phyloP scores from a whole-genome alignment of 73 alveolate species.

The Stentor roeselii region DNA sequence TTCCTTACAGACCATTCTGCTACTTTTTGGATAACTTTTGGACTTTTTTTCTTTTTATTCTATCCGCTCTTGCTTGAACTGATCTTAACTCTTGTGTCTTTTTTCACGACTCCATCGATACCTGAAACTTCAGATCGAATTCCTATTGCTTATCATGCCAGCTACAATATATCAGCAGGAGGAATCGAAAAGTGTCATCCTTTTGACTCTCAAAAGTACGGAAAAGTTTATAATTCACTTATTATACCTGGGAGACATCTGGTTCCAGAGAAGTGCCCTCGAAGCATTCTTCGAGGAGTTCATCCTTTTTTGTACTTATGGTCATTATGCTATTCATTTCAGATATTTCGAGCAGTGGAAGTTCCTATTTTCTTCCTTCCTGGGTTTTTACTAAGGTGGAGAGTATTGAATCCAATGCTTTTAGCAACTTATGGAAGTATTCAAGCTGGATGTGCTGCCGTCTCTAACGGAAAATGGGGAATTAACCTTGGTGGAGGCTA shows the following conservation, averaged over 20 bases:
- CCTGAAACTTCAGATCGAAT: neutral
- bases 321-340: slow-evolving; percentile 47
- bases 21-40: slow-evolving; percentile 12
- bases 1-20: neutral
- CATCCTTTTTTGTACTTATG: slow-evolving; percentile 49
- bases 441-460: slow-evolving; percentile 59
- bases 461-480: slow-evolving; percentile 62
- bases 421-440: slow-evolving; percentile 77
- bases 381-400: slow-evolving; percentile 59
- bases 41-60: slow-evolving; percentile 21
- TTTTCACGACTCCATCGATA: neutral
- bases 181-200: slow-evolving; percentile 87
- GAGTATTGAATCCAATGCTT: slow-evolving; percentile 77
- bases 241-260: slow-evolving; percentile 28
- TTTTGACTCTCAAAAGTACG: slow-evolving; percentile 78
- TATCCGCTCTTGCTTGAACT: slow-evolving; percentile 41
- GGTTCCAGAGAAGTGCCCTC: slow-evolving; percentile 44
- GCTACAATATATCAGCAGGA: slow-evolving; percentile 70
- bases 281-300: slow-evolving; percentile 53
- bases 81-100: neutral
- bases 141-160: slow-evolving; percentile 64
- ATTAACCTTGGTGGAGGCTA: slow-evolving; percentile 86
- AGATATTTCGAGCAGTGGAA: slow-evolving; percentile 59
- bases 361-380: slow-evolving; percentile 76
- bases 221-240: slow-evolving; percentile 47